Base-by-base conservation (phyloP, 768 basidiomycete genomes). In the Auriscalpium vulgare region DNA sequence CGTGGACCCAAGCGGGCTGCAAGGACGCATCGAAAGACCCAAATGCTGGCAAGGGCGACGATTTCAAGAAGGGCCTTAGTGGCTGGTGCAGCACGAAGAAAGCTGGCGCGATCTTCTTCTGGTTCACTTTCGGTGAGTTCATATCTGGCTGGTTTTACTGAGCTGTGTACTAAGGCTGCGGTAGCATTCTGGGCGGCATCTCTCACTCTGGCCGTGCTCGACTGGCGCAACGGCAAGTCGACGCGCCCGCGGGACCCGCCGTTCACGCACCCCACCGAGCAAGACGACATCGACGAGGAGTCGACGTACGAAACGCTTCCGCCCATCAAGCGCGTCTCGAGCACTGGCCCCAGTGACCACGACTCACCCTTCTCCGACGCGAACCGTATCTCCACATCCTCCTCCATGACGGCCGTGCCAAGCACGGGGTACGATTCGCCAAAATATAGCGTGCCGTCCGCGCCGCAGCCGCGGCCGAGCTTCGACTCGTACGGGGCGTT, bases 21-120 rank as follows among this genome's bases (percentile, higher is more conserved):
- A 95, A 95, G 70, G 76, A 95, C 59, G 68, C 91, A 1, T 74
- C 75, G 51, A 82, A 88, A 4, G 94, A 97, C 63, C 95, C 94
- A 4, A 78, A 92, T 67, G 85, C 83, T 0, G 75, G 76, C 50
- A 67, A 69, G 36, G 85, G 88, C 17, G 73, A 78, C 35, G 80
- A 76, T 56, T 97, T 87, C 68, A 78, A 78, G 59, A 75, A 76
- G 4, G 90, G 75, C 17, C 74, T 97, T 2, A 71, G 78, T 4
- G 83, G 88, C 0, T 97, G 91, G 89, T 97, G 94, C 70, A 83
- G 76, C 60, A 95, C 94, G 8, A 97, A 97, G 74, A 93, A 91
- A 64, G 94, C 94, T 2, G 90, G 81, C 0, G 83, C 83, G 5
- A 81, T 95, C 47, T 97, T 97, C 71, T 87, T 94, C 67, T 95